Evolutionary conservation across 768 basidiomycete species (phyloP).

Genomic region (Naematelia aurantialba): DNA sequence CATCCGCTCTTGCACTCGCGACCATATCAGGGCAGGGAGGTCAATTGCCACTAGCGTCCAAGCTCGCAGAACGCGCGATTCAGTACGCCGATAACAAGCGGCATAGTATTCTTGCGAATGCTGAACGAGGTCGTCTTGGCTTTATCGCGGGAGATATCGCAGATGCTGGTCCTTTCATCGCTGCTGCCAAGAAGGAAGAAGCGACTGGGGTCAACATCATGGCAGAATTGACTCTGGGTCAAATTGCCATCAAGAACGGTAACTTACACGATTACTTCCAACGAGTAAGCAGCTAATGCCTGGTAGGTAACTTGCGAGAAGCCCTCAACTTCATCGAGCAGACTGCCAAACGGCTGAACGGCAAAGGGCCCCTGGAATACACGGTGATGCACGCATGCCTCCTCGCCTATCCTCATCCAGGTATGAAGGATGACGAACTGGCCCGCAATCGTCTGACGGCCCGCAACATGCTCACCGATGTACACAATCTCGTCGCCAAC

Average conservation of each 20-base stretch:
- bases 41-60: conserved; percentile 63
- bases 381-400: conserved; percentile 84
- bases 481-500: conserved; percentile 46
- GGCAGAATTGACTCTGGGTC: conserved; percentile 78
- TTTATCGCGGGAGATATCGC: conserved; percentile 63
- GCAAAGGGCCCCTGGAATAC: conserved; percentile 66
- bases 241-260: conserved; percentile 82
- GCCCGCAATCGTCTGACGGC: conserved; percentile 68
- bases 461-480: conserved; percentile 69
- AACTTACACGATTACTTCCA: conserved; percentile 2
- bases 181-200: conserved; percentile 58
- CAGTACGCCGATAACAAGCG: conserved; percentile 76
- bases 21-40: conserved; percentile 29
- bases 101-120: conserved; percentile 64
- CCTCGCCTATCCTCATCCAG: conserved; percentile 74
- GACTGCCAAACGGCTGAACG: conserved; percentile 43
- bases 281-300: not conserved
- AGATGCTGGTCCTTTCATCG: conserved; percentile 70
- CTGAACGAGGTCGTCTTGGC: conserved; percentile 82
- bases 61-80: conserved; percentile 87
- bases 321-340: conserved; percentile 50
- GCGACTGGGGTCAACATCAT: conserved; percentile 64
- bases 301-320: conserved; percentile 45
- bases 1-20: conserved; percentile 39
- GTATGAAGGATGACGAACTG: conserved; percentile 69